Evolutionary conservation across 2,329 filamentous ascomycete genomes (phyloP).

Genomic region (Leptographium radiaticola): DNA sequence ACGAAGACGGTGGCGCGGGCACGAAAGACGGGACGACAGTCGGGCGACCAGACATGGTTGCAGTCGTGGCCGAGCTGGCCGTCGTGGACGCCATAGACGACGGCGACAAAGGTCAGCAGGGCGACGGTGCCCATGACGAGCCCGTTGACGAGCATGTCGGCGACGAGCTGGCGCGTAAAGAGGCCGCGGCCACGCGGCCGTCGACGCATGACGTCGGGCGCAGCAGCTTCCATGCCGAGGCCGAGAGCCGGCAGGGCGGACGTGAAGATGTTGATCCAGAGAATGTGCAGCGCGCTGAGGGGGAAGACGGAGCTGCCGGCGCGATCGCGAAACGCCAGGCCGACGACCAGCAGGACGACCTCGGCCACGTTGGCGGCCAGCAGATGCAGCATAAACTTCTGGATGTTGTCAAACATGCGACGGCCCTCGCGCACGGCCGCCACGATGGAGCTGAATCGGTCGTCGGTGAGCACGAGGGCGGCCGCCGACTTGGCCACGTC

Average conservation of each 20-base stretch:
- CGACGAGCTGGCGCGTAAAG: conserved; percentile 64
- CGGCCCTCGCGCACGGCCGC: conserved; percentile 72
- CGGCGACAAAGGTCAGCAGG: conserved; percentile 52
- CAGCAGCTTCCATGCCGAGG: conserved; percentile 65
- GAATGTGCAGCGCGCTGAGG: conserved; percentile 70
- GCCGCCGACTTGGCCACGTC: conserved; percentile 77
- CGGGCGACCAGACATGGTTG: conserved; percentile 44
- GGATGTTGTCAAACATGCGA: conserved; percentile 79
- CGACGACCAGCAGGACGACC: conserved; percentile 67
- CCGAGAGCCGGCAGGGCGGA: conserved; percentile 81
- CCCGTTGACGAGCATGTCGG: conserved; percentile 72
- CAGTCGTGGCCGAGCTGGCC: conserved; percentile 47
- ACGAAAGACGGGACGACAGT: conserved; percentile 50
- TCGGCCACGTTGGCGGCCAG: conserved; percentile 74
- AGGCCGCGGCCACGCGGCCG: conserved; percentile 66
- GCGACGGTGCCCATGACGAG: conserved; percentile 62
- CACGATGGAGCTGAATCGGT: conserved; percentile 80
- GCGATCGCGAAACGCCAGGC: conserved; percentile 66
- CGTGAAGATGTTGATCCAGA: conserved; percentile 93
- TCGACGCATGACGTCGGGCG: conserved; percentile 64
- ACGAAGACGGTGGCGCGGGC: conserved; percentile 63
- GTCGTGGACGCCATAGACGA: conserved; percentile 42
- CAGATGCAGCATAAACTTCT: conserved; percentile 74
- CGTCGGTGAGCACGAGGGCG: conserved; percentile 73
- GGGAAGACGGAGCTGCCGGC: conserved; percentile 69